phyloP scores from a whole-genome alignment of 2,329 filamentous ascomycete species.

The Stemphylium beticola region DNA sequence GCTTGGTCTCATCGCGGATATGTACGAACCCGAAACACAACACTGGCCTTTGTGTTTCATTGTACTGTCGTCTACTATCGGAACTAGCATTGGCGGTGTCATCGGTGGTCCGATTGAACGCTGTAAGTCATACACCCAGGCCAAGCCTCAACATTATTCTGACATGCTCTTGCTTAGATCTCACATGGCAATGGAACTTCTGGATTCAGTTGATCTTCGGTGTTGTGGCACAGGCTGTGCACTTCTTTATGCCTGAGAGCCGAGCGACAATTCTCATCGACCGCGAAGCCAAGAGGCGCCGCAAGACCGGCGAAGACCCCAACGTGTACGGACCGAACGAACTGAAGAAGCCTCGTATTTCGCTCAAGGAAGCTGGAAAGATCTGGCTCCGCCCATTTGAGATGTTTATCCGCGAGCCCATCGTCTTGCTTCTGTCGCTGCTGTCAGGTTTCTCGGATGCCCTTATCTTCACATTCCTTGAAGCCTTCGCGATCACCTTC shows the following conservation, averaged over 20 bases:
- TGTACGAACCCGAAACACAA: slow-evolving; percentile 64
- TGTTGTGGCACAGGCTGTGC: slow-evolving; percentile 68
- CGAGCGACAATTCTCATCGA: slow-evolving; percentile 77
- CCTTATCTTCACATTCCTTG: slow-evolving; percentile 78
- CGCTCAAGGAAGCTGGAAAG: slow-evolving; percentile 47
- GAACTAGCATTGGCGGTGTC: slow-evolving; percentile 77
- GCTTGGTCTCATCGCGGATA: slow-evolving; percentile 66
- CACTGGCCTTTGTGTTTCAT: slow-evolving; percentile 65
- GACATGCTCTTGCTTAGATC: slow-evolving; percentile 49
- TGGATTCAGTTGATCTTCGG: slow-evolving; percentile 86
- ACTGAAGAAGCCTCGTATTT: slow-evolving; percentile 50
- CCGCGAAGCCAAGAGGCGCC: slow-evolving; percentile 73
- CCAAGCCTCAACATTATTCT: slow-evolving; percentile 64
- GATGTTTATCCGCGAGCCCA: slow-evolving; percentile 76
- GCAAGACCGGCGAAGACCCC: slow-evolving; percentile 62
- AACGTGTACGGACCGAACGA: slow-evolving; percentile 78
- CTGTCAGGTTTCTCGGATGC: slow-evolving; percentile 77
- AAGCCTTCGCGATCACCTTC: slow-evolving; percentile 72
- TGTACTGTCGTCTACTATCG: slow-evolving; percentile 61
- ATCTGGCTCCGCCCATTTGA: slow-evolving; percentile 61
- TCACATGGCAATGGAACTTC: slow-evolving; percentile 74
- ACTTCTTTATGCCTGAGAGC: slow-evolving; percentile 75
- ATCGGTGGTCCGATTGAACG: slow-evolving; percentile 61
- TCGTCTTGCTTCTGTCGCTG: slow-evolving; percentile 72
- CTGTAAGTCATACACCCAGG: slow-evolving; percentile 22